Base-by-base conservation (phyloP, 768 basidiomycete genomes). In the Zangia roseola region DNA sequence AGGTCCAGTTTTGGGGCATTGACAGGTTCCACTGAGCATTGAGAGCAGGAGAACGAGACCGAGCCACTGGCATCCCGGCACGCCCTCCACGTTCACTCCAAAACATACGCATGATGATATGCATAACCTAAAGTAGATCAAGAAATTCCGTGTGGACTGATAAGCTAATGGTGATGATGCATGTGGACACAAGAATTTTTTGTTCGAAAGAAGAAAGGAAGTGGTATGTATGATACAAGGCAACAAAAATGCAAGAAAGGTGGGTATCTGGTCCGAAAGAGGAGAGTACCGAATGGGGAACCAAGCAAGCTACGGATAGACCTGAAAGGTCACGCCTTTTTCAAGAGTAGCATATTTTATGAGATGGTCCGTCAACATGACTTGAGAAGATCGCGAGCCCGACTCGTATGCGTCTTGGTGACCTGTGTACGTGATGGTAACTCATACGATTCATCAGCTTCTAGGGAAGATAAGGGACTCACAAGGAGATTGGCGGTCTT, bases 401-500 rank as follows among this genome's bases (percentile, higher is more conserved):
- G 79, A 30, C 68, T 64, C 7, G 82, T 78, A 49, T 84, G 74
- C 54, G 65, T 71, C 72, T 79, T 83, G 49, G 81, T 74, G 54
- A 84, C 80, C 81, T 82, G 45, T 21, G 16, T 82, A 47, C 20
- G 16, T 24, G 21, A 52, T 26, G 41, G 19, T 5, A 37, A 21
- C 59, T 28, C 39, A 30, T 45, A 34, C 40, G 33, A 24, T n/a
- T n/a, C 4, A 26, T 40, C 46, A 25, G 35, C 23, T 40, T 7
- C 41, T 24, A 21, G 20, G 40, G 37, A 56, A 47, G 36, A 45
- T 60, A 71, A 52, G 16, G 44, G 13, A 55, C 56, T 21, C 57
- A 90, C 87, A 57, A 90, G 71, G 26, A 91, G 66, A 66, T 91
- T 91, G 47, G 88, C 88, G 6, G 85, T 86, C 69, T 87, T 87